Conservation (phyloP, 768 basidiomycete genomes). For the Lentinula lateritia region DNA sequence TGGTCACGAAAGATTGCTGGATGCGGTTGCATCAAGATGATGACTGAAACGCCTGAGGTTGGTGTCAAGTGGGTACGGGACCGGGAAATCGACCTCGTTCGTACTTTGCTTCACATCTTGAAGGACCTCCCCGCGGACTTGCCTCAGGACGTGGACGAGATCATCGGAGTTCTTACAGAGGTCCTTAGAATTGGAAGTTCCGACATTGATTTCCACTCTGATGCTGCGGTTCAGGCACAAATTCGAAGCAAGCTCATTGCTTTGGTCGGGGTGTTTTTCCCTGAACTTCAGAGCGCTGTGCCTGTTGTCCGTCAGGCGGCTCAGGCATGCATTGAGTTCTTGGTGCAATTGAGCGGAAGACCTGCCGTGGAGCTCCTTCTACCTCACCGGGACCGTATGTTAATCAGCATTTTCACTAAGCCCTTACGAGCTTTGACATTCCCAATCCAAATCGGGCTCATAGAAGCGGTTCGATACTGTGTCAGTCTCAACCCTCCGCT, state of each 20-base stretch:
- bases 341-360: constrained; percentile 69
- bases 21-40: constrained; percentile 76
- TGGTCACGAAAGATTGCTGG: constrained; percentile 91
- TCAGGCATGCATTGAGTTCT: constrained; percentile 71
- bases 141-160: constrained; percentile 74
- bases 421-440: constrained; percentile 93
- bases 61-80: constrained; percentile 78
- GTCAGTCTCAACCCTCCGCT: constrained; percentile 85
- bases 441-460: constrained; percentile 94
- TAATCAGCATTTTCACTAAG: constrained; percentile 91
- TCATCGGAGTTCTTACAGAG: constrained; percentile 67
- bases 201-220: constrained; percentile 39
- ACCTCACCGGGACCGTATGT: constrained; percentile 82
- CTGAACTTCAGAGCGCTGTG: constrained; percentile 86
- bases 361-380: constrained; percentile 74
- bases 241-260: constrained; percentile 56
- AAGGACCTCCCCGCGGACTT: constrained; percentile 93
- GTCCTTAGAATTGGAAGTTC: constrained; percentile 59
- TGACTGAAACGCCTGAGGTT: constrained; percentile 66
- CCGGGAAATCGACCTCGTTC: constrained; percentile 84
- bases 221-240: constrained; percentile 26
- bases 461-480: constrained; percentile 93
- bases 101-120: constrained; percentile 84
- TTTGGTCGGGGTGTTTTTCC: constrained; percentile 77
- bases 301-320: constrained; percentile 79